Conservation (phyloP, 2,329 filamentous ascomycete genomes). For the Orbilia oligospora region DNA sequence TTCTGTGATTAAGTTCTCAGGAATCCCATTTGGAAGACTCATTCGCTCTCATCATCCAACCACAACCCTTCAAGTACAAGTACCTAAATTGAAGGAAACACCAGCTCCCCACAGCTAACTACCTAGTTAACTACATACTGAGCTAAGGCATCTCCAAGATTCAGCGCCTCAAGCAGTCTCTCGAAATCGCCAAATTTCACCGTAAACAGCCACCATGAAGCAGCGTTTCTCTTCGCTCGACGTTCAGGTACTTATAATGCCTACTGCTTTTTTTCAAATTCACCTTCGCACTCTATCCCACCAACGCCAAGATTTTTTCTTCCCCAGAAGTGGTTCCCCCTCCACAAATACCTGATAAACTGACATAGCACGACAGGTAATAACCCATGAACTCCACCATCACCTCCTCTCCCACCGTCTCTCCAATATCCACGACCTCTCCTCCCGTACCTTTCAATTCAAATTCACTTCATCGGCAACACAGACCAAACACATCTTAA, state of each 20-base stretch:
- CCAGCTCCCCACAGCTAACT: too few species aligned
- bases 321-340: background rate
- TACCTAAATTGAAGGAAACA: too few species aligned
- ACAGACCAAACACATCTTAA: slow-evolving; percentile 88
- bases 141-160: slow-evolving; percentile 26
- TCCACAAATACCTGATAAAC: slow-evolving; percentile 42
- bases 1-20: slow-evolving; percentile 60
- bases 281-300: background rate
- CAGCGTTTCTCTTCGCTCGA: slow-evolving; percentile 84
- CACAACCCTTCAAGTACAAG: background rate
- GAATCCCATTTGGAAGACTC: slow-evolving; percentile 20
- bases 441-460: slow-evolving; percentile 93
- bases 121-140: background rate
- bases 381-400: slow-evolving; percentile 89
- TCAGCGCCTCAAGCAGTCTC: slow-evolving; percentile 42
- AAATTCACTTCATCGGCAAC: slow-evolving; percentile 81
- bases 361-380: slow-evolving; percentile 75
- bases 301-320: slow-evolving; percentile 13
- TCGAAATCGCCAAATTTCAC: slow-evolving; percentile 51
- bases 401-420: slow-evolving; percentile 83
- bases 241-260: slow-evolving; percentile 76
- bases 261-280: slow-evolving; percentile 7
- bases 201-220: slow-evolving; percentile 74
- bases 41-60: background rate
- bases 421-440: slow-evolving; percentile 95